Conservation (phyloP, 495 filamentous ascomycete genomes). For the Cladorrhinum samala region DNA sequence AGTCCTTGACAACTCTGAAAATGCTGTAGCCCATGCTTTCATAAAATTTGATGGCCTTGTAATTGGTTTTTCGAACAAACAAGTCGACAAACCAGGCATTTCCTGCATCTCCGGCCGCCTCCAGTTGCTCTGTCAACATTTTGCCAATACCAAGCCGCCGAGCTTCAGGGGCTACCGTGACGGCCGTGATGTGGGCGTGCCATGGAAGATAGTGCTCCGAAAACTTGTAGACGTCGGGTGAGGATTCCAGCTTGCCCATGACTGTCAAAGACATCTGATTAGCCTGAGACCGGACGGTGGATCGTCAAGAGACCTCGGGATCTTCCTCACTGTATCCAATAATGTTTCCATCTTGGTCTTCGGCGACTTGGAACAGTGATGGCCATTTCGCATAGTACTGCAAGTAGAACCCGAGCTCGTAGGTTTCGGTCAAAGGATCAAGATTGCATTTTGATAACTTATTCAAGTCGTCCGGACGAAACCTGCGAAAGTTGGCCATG, state of each 20-base stretch:
- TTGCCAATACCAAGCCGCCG: constrained; percentile 82
- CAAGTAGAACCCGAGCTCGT: constrained; percentile 89
- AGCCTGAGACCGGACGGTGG: neutral
- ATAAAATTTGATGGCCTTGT: constrained; percentile 82
- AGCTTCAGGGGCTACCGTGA: constrained; percentile 84
- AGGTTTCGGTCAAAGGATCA: constrained; percentile 92
- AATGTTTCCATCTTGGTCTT: constrained; percentile 73
- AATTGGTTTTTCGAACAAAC: constrained; percentile 84
- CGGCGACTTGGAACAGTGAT: constrained; percentile 79
- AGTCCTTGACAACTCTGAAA: constrained; percentile 79
- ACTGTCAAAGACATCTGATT: constrained; percentile 46
- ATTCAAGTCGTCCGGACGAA: constrained; percentile 41
- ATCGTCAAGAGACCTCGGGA: neutral
- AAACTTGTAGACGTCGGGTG: constrained; percentile 60
- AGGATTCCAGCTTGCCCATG: constrained; percentile 92
- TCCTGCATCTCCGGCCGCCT: constrained; percentile 70
- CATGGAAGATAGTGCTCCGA: constrained; percentile 87
- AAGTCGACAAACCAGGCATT: constrained; percentile 93
- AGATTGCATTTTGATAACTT: constrained; percentile 80
- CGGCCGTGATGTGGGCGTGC: constrained; percentile 95
- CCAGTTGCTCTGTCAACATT: constrained; percentile 69
- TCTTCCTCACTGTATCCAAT: constrained; percentile 80
- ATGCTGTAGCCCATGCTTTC: constrained; percentile 83
- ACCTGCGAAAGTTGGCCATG: constrained; percentile 45
- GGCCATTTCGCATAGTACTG: constrained; percentile 95